Evolutionary conservation across 1,139 yeast species (phyloP).

Genomic region (Blastobotrys buckinghamii): DNA sequence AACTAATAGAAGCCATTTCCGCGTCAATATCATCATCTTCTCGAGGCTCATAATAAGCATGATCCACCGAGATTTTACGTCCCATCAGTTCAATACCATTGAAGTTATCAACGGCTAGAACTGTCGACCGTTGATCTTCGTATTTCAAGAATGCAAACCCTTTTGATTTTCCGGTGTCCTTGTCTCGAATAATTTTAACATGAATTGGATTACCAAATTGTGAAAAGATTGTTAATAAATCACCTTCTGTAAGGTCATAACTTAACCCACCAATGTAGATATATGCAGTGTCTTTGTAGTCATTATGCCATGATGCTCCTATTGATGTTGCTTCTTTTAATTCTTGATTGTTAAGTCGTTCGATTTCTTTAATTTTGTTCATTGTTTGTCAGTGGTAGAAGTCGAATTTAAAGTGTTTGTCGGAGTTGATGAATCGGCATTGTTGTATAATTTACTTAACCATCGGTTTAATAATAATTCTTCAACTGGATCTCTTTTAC

Average conservation of each 20-base stretch:
- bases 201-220: constrained; percentile 89
- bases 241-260: constrained; percentile 60
- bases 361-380: constrained; percentile 36
- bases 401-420: constrained; percentile 8
- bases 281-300: constrained; percentile 65
- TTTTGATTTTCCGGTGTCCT: constrained; percentile 57
- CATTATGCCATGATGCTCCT: constrained; percentile 84
- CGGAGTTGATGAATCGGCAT: background rate
- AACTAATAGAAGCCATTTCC: constrained; percentile 3
- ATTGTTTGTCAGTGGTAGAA: no score
- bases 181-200: constrained; percentile 64
- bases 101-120: constrained; percentile 83
- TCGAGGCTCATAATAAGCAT: constrained; percentile 57
- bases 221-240: constrained; percentile 70
- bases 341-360: constrained; percentile 62
- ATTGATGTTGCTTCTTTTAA: constrained; percentile 53
- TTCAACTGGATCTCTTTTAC: constrained; percentile 45
- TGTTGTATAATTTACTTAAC: constrained; percentile 35
- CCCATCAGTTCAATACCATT: constrained; percentile 66
- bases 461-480: constrained; percentile 42
- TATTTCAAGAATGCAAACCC: constrained; percentile 84
- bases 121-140: constrained; percentile 73
- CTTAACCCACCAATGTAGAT: constrained; percentile 71
- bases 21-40: constrained; percentile 38
- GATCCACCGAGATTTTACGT: constrained; percentile 63